These are phyloP conservation scores for Babesia ovis DNA, from an alignment of 169 alveolate species.

Conservation along the genomic window DNA sequence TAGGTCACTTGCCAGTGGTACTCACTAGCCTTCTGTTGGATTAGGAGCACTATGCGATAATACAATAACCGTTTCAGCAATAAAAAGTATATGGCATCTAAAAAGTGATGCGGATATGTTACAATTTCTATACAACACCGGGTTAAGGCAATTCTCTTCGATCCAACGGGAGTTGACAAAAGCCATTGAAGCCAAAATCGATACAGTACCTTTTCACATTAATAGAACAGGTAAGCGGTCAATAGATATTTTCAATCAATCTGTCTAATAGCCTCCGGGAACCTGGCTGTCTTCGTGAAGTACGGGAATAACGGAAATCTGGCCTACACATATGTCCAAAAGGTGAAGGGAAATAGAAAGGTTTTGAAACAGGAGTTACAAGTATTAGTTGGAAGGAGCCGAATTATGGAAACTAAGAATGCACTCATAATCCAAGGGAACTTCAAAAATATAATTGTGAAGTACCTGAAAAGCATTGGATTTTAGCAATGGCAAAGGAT, in stretches of 20 bases:
- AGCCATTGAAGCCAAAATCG: constrained; percentile 41
- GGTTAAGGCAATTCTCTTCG: constrained; percentile 6
- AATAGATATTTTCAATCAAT: not conserved
- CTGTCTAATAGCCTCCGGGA: constrained; percentile 69
- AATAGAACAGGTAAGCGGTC: constrained; percentile 71
- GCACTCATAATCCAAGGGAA: constrained; percentile 73
- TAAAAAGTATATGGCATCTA: too few relatives aligned
- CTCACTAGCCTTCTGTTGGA: too few relatives aligned
- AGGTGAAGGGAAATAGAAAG: constrained; percentile 73
- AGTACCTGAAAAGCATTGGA: constrained; percentile 60
- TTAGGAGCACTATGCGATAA: too few relatives aligned
- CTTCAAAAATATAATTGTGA: constrained; percentile 65
- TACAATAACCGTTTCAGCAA: too few relatives aligned
- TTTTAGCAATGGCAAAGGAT: constrained; percentile 13
- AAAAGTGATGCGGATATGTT: constrained; percentile 8
- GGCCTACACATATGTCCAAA: constrained; percentile 73
- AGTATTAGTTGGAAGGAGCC: constrained; percentile 63
- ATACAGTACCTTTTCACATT: constrained; percentile 70
- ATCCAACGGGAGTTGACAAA: constrained; percentile 26
- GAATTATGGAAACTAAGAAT: constrained; percentile 63
- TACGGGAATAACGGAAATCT: constrained; percentile 70
- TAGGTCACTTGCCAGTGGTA: too few relatives aligned
- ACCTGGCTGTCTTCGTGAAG: constrained; percentile 77
- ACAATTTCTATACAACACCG: not conserved
- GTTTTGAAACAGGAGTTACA: constrained; percentile 69